Conservation (phyloP, 2,329 filamentous ascomycete genomes). For the Claviceps pazoutovae region DNA sequence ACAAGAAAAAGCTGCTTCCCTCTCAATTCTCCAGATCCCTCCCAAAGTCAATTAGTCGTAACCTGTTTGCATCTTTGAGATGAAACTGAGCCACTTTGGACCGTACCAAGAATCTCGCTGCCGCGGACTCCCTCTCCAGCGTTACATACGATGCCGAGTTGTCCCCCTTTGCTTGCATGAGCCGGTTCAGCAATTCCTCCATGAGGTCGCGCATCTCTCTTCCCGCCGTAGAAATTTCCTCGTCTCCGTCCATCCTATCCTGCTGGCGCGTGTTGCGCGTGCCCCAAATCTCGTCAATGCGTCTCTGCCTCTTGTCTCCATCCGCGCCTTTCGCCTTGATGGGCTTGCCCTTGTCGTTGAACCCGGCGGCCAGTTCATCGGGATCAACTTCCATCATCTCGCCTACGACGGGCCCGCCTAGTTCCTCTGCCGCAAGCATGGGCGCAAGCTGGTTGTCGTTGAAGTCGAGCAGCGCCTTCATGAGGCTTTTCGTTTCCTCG, state of each 20-base stretch:
- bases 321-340: constrained; percentile 31
- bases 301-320: constrained; percentile 39
- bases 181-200: constrained; percentile 45
- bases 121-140: constrained; percentile 45
- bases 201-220: constrained; percentile 46
- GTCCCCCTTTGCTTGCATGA: constrained; percentile 40
- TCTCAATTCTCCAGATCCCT: constrained; percentile 42
- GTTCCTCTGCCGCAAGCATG: constrained; percentile 70
- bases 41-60: constrained; percentile 50
- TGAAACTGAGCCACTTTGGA: constrained; percentile 55
- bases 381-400: constrained; percentile 52
- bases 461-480: constrained; percentile 53
- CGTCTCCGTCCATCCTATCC: constrained; percentile 17
- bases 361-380: constrained; percentile 44
- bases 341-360: constrained; percentile 43
- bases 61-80: constrained; percentile 43
- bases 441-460: constrained; percentile 55
- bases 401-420: constrained; percentile 71
- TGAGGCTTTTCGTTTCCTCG: constrained; percentile 43
- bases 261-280: constrained; percentile 7
- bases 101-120: constrained; percentile 48
- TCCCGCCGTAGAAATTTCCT: constrained; percentile 37
- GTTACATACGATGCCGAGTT: constrained; percentile 43
- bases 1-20: too few species aligned
- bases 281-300: constrained; percentile 53